Evolutionary conservation across 2,329 filamentous ascomycete genomes (phyloP), one percentile per base, ranked within the genome.

Genomic region (Venturia nashicola): DNA sequence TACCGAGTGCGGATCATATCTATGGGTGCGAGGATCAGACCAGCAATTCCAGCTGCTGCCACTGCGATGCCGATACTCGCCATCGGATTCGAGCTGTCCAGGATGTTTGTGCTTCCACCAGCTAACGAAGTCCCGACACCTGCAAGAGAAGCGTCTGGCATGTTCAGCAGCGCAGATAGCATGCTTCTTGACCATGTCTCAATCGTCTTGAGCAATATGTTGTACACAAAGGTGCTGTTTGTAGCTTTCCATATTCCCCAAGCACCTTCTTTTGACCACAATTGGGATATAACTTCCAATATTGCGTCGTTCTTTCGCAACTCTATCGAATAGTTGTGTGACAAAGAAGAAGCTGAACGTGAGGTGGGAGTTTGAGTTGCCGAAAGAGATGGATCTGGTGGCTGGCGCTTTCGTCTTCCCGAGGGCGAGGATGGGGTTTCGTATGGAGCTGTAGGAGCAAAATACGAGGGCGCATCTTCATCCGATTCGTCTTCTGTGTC

Each of bases 211-310:
- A 92, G 84, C 20, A 97, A 81, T 59, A 97, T 84, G 0, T 87
- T 89, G 76, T 97, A 96, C 61, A 97, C 80, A 71, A 97, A 99
- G 1, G 91, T 95, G 16, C 89, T 86, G 72, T 97, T 97, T 44
- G 91, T 90, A 9, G 88, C 83, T 74, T 97, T 97, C 92, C 93
- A 99, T 5, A 97, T 86, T 5, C 94, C 94, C 82, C 91, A 92
- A 0, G 87, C 87, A 43, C 91, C 90, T 72, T 96, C 93, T 69
- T 89, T 93, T 59, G 87, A 83, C 90, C 94, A 97, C 23, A 97
- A 78, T 72, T 95, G 89, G 7, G 87, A 86, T 66, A 99, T 84
- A 2, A 94, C 90, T 68, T 96, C 91, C 69, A 92, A 83, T 65
- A 97, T 80, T 0, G 92, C 93, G 72, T 93, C 89, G 12, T 89